Evolutionary conservation across 768 basidiomycete genomes (phyloP).

Genomic region (Pholiota microspora): DNA sequence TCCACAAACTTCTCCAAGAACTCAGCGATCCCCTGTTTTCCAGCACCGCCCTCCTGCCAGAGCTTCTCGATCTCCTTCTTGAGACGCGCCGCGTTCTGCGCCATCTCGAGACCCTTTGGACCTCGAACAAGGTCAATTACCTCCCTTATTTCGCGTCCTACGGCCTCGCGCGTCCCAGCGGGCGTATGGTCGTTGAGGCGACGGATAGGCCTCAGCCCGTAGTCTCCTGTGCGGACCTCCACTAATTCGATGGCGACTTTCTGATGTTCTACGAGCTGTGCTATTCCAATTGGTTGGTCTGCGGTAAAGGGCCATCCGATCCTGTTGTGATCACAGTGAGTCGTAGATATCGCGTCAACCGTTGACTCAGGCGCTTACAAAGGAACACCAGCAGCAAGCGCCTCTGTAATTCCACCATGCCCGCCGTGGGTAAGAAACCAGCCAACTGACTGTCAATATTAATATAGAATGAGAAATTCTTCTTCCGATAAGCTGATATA

Average conservation of each 20-base stretch:
- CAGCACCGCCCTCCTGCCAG: slow-evolving; percentile 3
- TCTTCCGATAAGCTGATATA: background rate
- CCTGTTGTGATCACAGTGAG: background rate
- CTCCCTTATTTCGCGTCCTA: slow-evolving; percentile 9
- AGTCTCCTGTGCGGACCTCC: slow-evolving; percentile 14
- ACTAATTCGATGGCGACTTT: slow-evolving; percentile 14
- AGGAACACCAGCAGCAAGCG: slow-evolving; percentile 7
- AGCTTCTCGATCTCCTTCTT: background rate
- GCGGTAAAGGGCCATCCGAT: slow-evolving; percentile 4
- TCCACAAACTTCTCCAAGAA: slow-evolving; percentile 5
- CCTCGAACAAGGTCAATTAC: background rate
- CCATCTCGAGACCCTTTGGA: background rate
- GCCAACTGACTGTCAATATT: slow-evolving; percentile 11
- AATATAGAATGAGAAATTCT: too few relatives aligned
- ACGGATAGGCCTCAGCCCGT: slow-evolving; percentile 11
- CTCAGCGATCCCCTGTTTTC: background rate
- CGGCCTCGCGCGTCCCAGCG: slow-evolving; percentile 14
- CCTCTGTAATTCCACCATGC: slow-evolving; percentile 5
- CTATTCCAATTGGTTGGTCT: slow-evolving; percentile 6
- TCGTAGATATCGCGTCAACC: too few relatives aligned
- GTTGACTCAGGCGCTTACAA: slow-evolving; percentile 1
- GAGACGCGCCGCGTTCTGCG: slow-evolving; percentile 1
- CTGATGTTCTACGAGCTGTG: slow-evolving; percentile 7
- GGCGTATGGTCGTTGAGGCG: slow-evolving; percentile 3
- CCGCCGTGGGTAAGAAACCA: slow-evolving; percentile 13